These are phyloP conservation scores for Coemansia sp. DNA, from an alignment of 192 early-diverging fungal genomes.

Conservation along the genomic window DNA sequence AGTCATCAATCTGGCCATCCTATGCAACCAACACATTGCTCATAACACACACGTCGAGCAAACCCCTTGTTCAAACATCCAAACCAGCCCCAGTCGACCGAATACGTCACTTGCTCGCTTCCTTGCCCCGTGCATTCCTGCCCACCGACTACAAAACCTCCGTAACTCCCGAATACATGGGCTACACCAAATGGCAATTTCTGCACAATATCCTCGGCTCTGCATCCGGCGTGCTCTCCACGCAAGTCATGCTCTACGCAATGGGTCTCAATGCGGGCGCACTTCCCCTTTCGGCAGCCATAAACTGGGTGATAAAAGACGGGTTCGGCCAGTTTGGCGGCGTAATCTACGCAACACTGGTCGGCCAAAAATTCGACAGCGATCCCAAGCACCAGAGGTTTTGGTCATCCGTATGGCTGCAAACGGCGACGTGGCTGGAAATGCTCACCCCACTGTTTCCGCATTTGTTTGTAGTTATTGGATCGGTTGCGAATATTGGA, in stretches of 20 bases:
- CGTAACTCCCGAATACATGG: slow-evolving; percentile 71
- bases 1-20: background rate
- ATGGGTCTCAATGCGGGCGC: slow-evolving; percentile 76
- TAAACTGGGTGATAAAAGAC: slow-evolving; percentile 93
- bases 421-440: slow-evolving; percentile 72
- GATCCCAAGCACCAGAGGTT: slow-evolving; percentile 82
- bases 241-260: slow-evolving; percentile 81
- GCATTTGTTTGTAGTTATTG: slow-evolving; percentile 69
- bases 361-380: slow-evolving; percentile 76
- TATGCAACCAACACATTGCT: too few relatives aligned
- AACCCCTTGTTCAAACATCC: too few relatives aligned
- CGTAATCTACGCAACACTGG: slow-evolving; percentile 75
- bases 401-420: slow-evolving; percentile 67
- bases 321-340: slow-evolving; percentile 84
- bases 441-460: slow-evolving; percentile 80
- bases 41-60: too few relatives aligned
- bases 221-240: slow-evolving; percentile 77
- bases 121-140: slow-evolving; percentile 57
- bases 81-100: background rate
- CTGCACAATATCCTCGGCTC: slow-evolving; percentile 74
- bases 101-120: background rate
- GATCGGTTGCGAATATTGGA: slow-evolving; percentile 77
- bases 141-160: slow-evolving; percentile 74
- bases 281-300: slow-evolving; percentile 75
- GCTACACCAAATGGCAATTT: slow-evolving; percentile 79